Evolutionary conservation across 371 early-diverging fungal genomes (phyloP).

Genomic region (Zychaea mexicana): DNA sequence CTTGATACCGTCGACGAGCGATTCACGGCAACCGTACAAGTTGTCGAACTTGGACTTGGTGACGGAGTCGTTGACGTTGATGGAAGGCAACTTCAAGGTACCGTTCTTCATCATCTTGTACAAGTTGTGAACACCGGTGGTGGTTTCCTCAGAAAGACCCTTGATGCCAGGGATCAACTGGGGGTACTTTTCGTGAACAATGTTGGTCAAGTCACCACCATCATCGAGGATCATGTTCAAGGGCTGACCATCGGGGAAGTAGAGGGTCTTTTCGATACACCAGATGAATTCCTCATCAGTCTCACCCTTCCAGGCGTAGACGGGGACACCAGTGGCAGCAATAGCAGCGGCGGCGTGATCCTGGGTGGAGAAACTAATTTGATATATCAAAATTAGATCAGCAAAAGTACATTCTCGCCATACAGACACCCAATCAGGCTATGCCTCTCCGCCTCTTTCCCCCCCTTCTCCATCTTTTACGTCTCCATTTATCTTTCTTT

Average conservation of each 20-base stretch:
- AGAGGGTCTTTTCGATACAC: slow-evolving; percentile 98
- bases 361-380: slow-evolving; percentile 90
- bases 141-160: slow-evolving; percentile 99
- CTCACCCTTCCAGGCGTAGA: slow-evolving; percentile 97
- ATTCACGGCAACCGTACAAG: slow-evolving; percentile 99
- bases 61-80: slow-evolving; percentile 99
- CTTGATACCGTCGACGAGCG: slow-evolving; percentile 99
- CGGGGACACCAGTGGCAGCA: slow-evolving; percentile 82
- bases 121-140: slow-evolving; percentile 99
- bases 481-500: neutral
- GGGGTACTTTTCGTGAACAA: slow-evolving; percentile 97
- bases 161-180: slow-evolving; percentile 76
- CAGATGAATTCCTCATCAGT: slow-evolving; percentile 98
- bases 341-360: slow-evolving; percentile 95
- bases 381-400: neutral
- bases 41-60: slow-evolving; percentile 99
- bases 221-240: slow-evolving; percentile 99
- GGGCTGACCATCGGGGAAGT: slow-evolving; percentile 94
- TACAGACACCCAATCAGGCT: too few species aligned
- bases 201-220: slow-evolving; percentile 97
- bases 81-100: slow-evolving; percentile 96
- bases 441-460: neutral
- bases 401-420: too few species aligned
- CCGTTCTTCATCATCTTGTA: slow-evolving; percentile 97
- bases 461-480: neutral